Conservation (phyloP, 768 basidiomycete genomes). For the Podaxis sp. region DNA sequence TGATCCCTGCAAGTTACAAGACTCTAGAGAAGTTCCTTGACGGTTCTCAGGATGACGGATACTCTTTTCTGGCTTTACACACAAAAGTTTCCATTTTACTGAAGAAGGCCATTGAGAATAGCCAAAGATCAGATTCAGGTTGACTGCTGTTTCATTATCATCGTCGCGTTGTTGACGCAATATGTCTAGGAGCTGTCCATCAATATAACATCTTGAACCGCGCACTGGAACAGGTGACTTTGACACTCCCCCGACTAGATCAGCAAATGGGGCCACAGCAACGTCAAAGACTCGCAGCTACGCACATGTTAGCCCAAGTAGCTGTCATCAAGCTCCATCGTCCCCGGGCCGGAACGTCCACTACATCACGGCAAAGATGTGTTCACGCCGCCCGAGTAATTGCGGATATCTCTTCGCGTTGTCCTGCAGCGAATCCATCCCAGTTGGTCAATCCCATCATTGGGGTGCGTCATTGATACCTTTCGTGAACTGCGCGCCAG, state of each 20-base stretch:
- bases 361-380: slow-evolving; percentile 5
- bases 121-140: slow-evolving; percentile 8
- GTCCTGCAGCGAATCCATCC: background rate
- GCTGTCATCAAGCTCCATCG: slow-evolving; percentile 27
- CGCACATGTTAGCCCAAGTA: slow-evolving; percentile 27
- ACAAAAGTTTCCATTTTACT: slow-evolving; percentile 26
- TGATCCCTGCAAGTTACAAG: slow-evolving; percentile 15
- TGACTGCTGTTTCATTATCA: background rate
- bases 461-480: background rate
- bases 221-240: slow-evolving; percentile 20
- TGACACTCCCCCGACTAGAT: slow-evolving; percentile 18
- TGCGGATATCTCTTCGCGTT: background rate
- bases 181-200: background rate
- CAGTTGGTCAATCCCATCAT: slow-evolving; percentile 1
- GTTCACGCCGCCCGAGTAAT: slow-evolving; percentile 2
- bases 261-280: slow-evolving; percentile 15
- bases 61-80: slow-evolving; percentile 21
- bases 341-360: background rate
- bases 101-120: slow-evolving; percentile 9
- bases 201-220: slow-evolving; percentile 7
- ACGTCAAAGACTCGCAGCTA: slow-evolving; percentile 22
- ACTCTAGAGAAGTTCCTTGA: slow-evolving; percentile 25
- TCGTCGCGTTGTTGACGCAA: background rate
- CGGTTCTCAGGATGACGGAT: slow-evolving; percentile 20
- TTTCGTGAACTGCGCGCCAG: background rate